Conservation (phyloP, 179 eudicot genomes). For the Spinacia oleracea region DNA sequence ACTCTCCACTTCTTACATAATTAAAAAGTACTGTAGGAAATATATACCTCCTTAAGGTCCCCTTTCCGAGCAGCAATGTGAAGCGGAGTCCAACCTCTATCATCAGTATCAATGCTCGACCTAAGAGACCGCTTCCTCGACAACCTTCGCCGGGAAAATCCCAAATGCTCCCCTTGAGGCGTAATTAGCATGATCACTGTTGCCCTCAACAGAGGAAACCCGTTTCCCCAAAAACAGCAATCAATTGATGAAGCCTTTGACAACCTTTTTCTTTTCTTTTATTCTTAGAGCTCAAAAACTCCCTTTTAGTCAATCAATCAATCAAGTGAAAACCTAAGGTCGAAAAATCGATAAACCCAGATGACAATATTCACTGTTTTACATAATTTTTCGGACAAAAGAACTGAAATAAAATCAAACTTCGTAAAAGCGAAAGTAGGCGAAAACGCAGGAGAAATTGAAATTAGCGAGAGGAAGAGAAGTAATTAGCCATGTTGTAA, state of each 20-base stretch:
- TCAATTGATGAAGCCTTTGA: slow-evolving; percentile 20
- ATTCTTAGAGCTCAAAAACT: slow-evolving; percentile 6
- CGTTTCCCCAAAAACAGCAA: slow-evolving; percentile 13
- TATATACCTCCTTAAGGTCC: slow-evolving; percentile 61
- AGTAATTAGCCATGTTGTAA: slow-evolving; percentile 72
- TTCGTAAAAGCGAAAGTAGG: background rate
- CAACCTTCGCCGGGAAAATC: slow-evolving; percentile 35
- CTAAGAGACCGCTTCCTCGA: slow-evolving; percentile 40
- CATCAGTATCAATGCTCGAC: slow-evolving; percentile 56
- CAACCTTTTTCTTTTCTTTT: background rate
- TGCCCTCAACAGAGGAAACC: slow-evolving; percentile 1
- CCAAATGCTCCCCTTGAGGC: slow-evolving; percentile 43
- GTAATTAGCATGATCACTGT: slow-evolving; percentile 27
- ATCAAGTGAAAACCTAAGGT: slow-evolving; percentile 8
- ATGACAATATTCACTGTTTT: slow-evolving; percentile 11
- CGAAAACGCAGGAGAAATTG: background rate
- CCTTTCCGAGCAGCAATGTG: slow-evolving; percentile 84
- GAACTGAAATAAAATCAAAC: slow-evolving; percentile 11
- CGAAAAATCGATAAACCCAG: slow-evolving; percentile 23
- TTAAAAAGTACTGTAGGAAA: background rate
- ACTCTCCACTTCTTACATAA: background rate
- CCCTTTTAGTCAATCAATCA: slow-evolving; percentile 7
- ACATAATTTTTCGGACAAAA: slow-evolving; percentile 15
- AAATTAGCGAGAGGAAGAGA: slow-evolving; percentile 69
- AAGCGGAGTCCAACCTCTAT: slow-evolving; percentile 94